Base-by-base conservation (phyloP, 345 rosid species). In the Eucalyptus victrix region DNA sequence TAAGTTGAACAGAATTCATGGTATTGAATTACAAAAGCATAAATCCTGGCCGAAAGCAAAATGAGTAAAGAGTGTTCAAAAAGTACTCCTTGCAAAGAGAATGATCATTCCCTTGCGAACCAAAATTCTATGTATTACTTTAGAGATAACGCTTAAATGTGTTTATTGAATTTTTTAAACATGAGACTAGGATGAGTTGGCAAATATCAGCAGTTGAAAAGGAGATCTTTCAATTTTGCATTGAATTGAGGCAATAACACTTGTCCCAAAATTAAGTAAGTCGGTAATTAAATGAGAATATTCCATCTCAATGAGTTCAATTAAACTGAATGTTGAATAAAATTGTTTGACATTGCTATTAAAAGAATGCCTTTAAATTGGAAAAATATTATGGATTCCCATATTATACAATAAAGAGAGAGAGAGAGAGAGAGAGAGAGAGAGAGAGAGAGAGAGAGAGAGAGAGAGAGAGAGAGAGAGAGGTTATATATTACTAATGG, bases 401-500 rank as follows among this genome's bases (percentile, higher is more conserved):
- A 15, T n/a, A 65, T 7, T 65, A 53, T 19, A 19, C 23, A 49
- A 1, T 0, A 0, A 3, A 49, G 1, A 49, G 17, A 49, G 17
- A 14, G 37, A 34, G 37, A 34, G 37, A 34, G 3, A 49, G 1
- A 49, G 17, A 49, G 17, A 14, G 37, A 34, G 37, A 34, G 37
- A 49, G 1, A 49, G 17, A 49, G 17, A 14, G 17, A 49, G 50
- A 49, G 7, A 15, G 6, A 49, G 51, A 47, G 49, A 47, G 49
- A 47, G 49, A 45, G 47, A 44, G 45, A 44, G 45, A 47, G 49
- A 49, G 50, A 49, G 50, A 49, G 21, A 51, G 12, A 10, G 12
- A 8, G 9, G 45, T 44, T 44, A 45, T 51, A 51, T 51, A 51
- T 51, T 51, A 18, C 19, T 65, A 6, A n/a, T 65, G 37, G 6